Base-by-base conservation (phyloP, 805 yeast species). In the Candida sithepensis region DNA sequence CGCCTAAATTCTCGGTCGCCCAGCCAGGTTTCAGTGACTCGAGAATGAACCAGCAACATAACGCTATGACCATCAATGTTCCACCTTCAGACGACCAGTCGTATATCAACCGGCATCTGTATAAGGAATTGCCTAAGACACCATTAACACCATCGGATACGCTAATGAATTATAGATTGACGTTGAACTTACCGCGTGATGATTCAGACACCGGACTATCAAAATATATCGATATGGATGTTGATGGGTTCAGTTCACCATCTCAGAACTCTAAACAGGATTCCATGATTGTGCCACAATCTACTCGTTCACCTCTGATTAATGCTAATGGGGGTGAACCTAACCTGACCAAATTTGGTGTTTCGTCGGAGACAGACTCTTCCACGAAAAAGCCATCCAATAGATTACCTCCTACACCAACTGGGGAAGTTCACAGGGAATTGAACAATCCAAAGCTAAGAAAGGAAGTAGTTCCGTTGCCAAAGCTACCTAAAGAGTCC, bases 131-230 rank as follows among this genome's bases (percentile, higher is more conserved):
- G 8, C 61, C 61, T 14, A 48, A 49, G 20, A 58, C 64, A 2
- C 64, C 64, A 3, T 23, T 47, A 14, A 51, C 46, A 16, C 57
- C 58, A n/a, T 53, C 60, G 12, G 64, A 61, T 22, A 49, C 59
- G 23, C 43, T 61, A 38, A 50, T 56, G 56, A 61, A 61, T 36
- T 61, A 61, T 45, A 49, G 65, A 41, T 36, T 61, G 38, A 57
- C 64, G 1, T 33, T 61, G 40, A 49, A 52, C 34, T 28, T 59
- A 41, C 58, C 60, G 1, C 50, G 47, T 42, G 60, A 59, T 21
- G 61, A 54, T 9, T 53, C 51, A 12, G 57, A 54, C 26, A 16
- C 44, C 42, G 48, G 60, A 42, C 42, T 57, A 43, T 54, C 58
- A 23, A 50, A 47, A 32, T 50, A 53, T n/a, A 46, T 57, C 13